Conservation (phyloP, 2,329 filamentous ascomycete genomes). For the Botrytis medusae region DNA sequence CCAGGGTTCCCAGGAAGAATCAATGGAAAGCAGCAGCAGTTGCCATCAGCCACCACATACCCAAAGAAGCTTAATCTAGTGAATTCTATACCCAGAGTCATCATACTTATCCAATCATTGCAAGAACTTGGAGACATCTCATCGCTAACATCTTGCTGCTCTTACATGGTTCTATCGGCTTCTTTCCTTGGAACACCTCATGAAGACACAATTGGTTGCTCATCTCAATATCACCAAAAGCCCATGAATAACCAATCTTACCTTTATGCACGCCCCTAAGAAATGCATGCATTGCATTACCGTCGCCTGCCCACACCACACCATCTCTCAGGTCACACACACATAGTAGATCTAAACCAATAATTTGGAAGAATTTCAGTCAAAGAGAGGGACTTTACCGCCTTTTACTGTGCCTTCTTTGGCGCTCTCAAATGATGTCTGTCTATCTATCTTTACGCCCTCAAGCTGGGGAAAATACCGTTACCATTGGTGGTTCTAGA, state of each 20-base stretch:
- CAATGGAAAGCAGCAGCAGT: neutral
- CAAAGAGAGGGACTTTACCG: slow-evolving; percentile 15
- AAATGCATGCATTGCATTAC: slow-evolving; percentile 18
- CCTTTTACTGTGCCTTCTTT: slow-evolving; percentile 5
- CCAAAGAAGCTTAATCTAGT: neutral
- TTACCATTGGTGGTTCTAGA: neutral
- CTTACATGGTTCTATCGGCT: neutral
- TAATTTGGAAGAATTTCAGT: neutral
- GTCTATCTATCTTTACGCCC: neutral
- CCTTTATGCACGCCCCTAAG: slow-evolving; percentile 17
- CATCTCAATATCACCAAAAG: neutral
- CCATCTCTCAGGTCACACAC: neutral
- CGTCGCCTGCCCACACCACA: slow-evolving; percentile 8
- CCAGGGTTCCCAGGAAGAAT: neutral
- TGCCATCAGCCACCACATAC: neutral
- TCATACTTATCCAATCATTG: neutral
- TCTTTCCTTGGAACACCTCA: neutral
- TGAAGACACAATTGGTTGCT: neutral
- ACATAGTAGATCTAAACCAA: neutral
- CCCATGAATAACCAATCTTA: slow-evolving; percentile 15
- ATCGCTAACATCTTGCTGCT: slow-evolving; percentile 8
- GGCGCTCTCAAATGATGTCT: neutral
- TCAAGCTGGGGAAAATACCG: slow-evolving; percentile 5
- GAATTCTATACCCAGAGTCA: neutral
- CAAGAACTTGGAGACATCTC: neutral